Evolutionary conservation across 2,329 filamentous ascomycete species (phyloP).

Genomic region (Hymenoscyphus fraxineus): DNA sequence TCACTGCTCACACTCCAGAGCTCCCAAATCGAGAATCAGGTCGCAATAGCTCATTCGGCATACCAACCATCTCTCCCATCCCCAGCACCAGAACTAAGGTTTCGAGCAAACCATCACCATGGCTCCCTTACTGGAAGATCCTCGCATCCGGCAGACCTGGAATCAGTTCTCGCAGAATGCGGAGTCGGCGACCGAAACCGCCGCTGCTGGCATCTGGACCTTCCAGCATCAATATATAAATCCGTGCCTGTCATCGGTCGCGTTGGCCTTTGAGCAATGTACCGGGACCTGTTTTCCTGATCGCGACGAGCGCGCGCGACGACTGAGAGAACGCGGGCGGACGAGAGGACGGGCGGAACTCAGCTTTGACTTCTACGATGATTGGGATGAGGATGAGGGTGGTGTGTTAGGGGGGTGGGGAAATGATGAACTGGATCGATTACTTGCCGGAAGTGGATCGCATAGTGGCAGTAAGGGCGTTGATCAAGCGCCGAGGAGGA

Average conservation of each 20-base stretch:
- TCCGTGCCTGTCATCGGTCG: conserved; percentile 71
- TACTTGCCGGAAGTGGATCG: conserved; percentile 67
- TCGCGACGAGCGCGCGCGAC: conserved; percentile 69
- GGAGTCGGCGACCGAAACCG: conserved; percentile 84
- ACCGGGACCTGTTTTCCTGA: conserved; percentile 67
- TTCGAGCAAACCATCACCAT: conserved; percentile 21
- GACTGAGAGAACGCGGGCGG: conserved; percentile 60
- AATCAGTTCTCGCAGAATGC: conserved; percentile 89
- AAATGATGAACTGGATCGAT: conserved; percentile 78
- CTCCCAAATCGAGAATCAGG: background rate
- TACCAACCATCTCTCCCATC: background rate
- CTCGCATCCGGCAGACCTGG: conserved; percentile 86
- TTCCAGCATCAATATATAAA: conserved; percentile 82
- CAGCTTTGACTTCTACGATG: conserved; percentile 96
- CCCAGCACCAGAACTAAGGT: background rate
- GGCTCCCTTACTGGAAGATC: conserved; percentile 62
- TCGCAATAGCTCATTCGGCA: background rate
- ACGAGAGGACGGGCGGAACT: conserved; percentile 66
- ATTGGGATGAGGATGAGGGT: conserved; percentile 70
- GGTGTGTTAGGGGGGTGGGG: conserved; percentile 70
- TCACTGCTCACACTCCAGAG: background rate
- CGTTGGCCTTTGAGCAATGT: conserved; percentile 66
- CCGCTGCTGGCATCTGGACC: conserved; percentile 85
- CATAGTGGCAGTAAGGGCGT: conserved; percentile 41
- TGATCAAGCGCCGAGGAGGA: conserved; percentile 63